Base-by-base conservation (phyloP, 1,139 yeast genomes). In the Suhomyces choctaworum region DNA sequence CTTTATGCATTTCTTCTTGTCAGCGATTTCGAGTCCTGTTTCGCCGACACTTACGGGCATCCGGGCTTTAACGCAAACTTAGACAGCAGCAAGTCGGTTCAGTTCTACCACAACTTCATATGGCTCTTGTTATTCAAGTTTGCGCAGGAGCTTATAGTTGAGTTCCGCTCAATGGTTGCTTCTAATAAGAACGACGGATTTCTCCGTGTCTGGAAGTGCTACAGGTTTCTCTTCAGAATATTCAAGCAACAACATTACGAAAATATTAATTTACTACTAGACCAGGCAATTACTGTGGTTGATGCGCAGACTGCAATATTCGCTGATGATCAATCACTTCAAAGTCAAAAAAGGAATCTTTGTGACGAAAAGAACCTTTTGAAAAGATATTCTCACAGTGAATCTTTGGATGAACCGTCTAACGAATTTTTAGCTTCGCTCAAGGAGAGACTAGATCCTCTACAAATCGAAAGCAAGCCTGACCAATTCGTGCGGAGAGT, bases 11-110 rank as follows among this genome's bases (percentile, higher is more conserved):
- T 60, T 34, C 47, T 58, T 8, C 41, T 63, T 38, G 37, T 60
- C 9, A 45, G 51, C 15, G 66, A 63, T 28, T 49, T 48, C 29
- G 42, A 27, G 13, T 39, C 40, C 8, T 34, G 37, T 26, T 17
- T 39, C 7, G 13, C 12, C 7, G 31, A 44, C 17, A 56, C 46
- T n/a, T 47, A 56, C 13, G 34, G 45, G 3, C 64, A 56, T 28
- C 62, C 67, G 1, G 62, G 64, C 0, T 56, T 56, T 32, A 63
- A 62, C 39, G 41, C 60, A 9, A 61, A 61, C 34, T 28, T 37
- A 7, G 28, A 37, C 9, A 31, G 15, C 4, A 32, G 37, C 23
- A 31, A 30, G 11, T 27, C 16, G 12, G 34, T 11, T 10, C 44
- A 25, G 15, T 46, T 34, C 29, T 25, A 24, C 22, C 31, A 34